phyloP scores from a whole-genome alignment of 257 asterid species.

The Asclepias syriaca region DNA sequence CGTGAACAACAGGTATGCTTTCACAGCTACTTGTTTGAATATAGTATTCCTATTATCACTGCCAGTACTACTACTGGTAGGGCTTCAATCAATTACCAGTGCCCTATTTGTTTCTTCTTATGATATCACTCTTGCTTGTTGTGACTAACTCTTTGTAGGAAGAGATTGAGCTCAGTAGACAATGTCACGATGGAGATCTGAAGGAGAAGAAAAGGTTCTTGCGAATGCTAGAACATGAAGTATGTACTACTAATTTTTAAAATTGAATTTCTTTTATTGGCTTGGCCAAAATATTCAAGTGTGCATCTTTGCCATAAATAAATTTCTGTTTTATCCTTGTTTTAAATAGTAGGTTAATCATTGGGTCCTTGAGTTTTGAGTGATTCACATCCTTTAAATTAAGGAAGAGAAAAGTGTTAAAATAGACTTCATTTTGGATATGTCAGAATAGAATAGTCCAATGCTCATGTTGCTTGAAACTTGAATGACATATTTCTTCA shows the following conservation, averaged over 20 bases:
- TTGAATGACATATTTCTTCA: neutral
- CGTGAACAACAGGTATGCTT: conserved; percentile 27
- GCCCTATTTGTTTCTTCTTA: neutral
- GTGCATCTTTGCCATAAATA: neutral
- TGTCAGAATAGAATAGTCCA: neutral
- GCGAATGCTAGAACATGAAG: conserved; percentile 23
- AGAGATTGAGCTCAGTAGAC: conserved; percentile 28
- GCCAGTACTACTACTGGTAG: neutral
- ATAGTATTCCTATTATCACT: neutral
- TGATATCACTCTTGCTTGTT: neutral
- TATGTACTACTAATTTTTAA: neutral
- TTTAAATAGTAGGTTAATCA: neutral
- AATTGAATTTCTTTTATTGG: neutral
- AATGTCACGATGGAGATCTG: conserved; percentile 26
- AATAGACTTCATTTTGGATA: neutral
- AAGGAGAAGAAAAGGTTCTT: conserved; percentile 27
- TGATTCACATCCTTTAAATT: neutral
- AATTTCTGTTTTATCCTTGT: neutral
- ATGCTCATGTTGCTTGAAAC: neutral
- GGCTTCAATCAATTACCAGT: neutral
- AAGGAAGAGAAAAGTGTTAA: neutral
- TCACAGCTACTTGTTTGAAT: neutral
- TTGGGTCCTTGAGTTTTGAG: neutral
- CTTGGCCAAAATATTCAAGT: neutral
- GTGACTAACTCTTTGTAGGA: conserved; percentile 12